These are phyloP conservation scores for Cardamine chenopodiifolia DNA, from an alignment of 345 rosid genomes.

Conservation along the genomic window DNA sequence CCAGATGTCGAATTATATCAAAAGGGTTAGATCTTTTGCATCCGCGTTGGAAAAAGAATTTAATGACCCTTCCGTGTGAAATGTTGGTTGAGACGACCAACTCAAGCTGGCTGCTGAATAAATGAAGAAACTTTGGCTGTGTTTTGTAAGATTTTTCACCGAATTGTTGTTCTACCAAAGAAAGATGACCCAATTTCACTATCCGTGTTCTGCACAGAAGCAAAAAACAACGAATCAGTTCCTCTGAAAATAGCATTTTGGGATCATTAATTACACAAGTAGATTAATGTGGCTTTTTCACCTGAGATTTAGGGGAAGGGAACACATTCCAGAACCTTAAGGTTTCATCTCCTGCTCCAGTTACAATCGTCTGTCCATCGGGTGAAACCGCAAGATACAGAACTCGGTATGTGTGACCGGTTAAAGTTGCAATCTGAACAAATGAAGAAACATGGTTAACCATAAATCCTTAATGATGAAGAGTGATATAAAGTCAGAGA, in stretches of 20 bases:
- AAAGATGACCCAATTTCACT: constrained; percentile 85
- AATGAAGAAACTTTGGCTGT: constrained; percentile 26
- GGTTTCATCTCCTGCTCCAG: constrained; percentile 99
- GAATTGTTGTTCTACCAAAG: constrained; percentile 59
- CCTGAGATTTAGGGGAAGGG: constrained; percentile 96
- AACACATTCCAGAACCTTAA: constrained; percentile 97
- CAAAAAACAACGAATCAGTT: neutral
- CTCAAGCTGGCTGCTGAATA: constrained; percentile 28
- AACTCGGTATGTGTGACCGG: constrained; percentile 90
- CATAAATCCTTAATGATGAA: neutral
- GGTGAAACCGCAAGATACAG: constrained; percentile 98
- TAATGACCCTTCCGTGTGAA: constrained; percentile 21
- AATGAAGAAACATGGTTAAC: constrained; percentile 9
- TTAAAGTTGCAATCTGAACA: constrained; percentile 92
- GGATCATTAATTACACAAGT: neutral
- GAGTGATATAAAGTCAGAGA: neutral
- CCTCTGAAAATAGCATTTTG: neutral
- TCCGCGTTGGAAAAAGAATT: constrained; percentile 36
- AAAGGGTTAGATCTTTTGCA: constrained; percentile 39
- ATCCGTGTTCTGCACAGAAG: constrained; percentile 64
- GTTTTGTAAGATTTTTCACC: constrained; percentile 32
- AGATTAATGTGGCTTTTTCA: constrained; percentile 9
- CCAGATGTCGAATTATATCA: constrained; percentile 26
- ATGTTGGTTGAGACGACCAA: constrained; percentile 44
- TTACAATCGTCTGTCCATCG: constrained; percentile 98